Percentiles rank a stretch among this genome's conserved stretches.
These are phyloP conservation scores for Calonectria hongkongensis DNA, from an alignment of 2,329 filamentous ascomycete species.

Conservation along the genomic window DNA sequence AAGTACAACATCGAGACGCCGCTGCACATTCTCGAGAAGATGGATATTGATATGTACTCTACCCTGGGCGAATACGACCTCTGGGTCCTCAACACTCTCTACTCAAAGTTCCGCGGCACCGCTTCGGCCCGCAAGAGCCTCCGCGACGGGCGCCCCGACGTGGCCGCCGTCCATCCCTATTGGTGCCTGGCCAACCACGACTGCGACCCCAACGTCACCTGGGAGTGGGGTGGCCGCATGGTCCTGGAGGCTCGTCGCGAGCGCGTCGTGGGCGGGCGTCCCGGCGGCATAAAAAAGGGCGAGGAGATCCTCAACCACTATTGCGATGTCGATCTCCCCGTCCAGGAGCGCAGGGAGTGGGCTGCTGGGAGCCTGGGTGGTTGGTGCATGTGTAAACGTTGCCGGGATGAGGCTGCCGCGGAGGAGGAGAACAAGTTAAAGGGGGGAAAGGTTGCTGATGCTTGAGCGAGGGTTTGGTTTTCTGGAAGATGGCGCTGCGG, in stretches of 20 bases:
- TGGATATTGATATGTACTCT: slow-evolving; percentile 86
- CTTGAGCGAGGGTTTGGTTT: slow-evolving; percentile 31
- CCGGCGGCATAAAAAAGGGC: slow-evolving; percentile 81
- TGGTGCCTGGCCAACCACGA: slow-evolving; percentile 99
- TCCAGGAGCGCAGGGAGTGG: slow-evolving; percentile 91
- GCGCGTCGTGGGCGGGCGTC: slow-evolving; percentile 69
- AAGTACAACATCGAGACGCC: slow-evolving; percentile 83
- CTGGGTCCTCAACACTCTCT: slow-evolving; percentile 93
- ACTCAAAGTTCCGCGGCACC: slow-evolving; percentile 93
- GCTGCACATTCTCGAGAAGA: slow-evolving; percentile 86
- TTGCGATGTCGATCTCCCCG: slow-evolving; percentile 87
- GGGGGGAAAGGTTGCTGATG: slow-evolving; percentile 34
- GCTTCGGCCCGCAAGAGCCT: slow-evolving; percentile 89
- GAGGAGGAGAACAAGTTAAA: slow-evolving; percentile 80
- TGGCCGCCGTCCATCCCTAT: slow-evolving; percentile 93
- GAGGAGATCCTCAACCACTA: slow-evolving; percentile 96
- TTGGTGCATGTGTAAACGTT: slow-evolving; percentile 90
- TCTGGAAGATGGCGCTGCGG: neutral
- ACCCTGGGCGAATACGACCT: slow-evolving; percentile 77
- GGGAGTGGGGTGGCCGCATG: slow-evolving; percentile 93
- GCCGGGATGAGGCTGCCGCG: slow-evolving; percentile 81
- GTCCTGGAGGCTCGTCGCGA: slow-evolving; percentile 78
- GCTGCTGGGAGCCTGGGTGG: slow-evolving; percentile 91
- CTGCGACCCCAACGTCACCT: slow-evolving; percentile 94
- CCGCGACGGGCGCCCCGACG: slow-evolving; percentile 88